These are phyloP conservation scores for Mortierella sp. DNA, from an alignment of 371 early-diverging fungal species.

Conservation along the genomic window DNA sequence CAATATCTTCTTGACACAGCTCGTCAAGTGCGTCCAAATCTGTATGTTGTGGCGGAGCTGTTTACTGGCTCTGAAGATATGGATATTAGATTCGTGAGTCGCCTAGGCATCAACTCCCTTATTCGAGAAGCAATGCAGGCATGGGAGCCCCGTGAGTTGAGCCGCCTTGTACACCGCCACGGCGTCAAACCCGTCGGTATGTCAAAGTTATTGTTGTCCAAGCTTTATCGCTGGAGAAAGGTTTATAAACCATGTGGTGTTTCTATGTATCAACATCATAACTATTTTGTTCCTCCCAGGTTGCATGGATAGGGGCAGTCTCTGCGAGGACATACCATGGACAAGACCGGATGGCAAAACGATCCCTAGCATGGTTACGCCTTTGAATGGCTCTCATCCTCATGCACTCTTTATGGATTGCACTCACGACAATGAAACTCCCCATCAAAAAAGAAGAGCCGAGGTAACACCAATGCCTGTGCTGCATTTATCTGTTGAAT, in stretches of 20 bases:
- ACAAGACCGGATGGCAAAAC: constrained; percentile 34
- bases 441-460: constrained; percentile 88
- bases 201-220: background rate
- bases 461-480: constrained; percentile 32
- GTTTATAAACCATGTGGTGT: background rate
- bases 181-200: constrained; percentile 91
- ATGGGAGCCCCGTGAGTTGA: constrained; percentile 92
- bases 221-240: background rate
- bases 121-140: constrained; percentile 98
- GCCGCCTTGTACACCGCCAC: constrained; percentile 88
- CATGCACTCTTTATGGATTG: constrained; percentile 98
- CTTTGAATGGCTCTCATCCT: constrained; percentile 67
- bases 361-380: constrained; percentile 47
- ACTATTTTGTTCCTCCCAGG: constrained; percentile 24
- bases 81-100: constrained; percentile 90
- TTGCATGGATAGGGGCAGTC: constrained; percentile 42
- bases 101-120: constrained; percentile 95
- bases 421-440: constrained; percentile 98
- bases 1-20: constrained; percentile 93
- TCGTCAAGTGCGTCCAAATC: constrained; percentile 84
- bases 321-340: constrained; percentile 40
- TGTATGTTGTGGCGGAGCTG: constrained; percentile 97
- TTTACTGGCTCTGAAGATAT: constrained; percentile 96
- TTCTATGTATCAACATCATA: background rate
- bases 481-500: background rate